Percentiles rank a stretch among this genome's conserved stretches.
phyloP scores from a whole-genome alignment of 2,329 filamentous ascomycete species.

The Bipolaris bicolor region DNA sequence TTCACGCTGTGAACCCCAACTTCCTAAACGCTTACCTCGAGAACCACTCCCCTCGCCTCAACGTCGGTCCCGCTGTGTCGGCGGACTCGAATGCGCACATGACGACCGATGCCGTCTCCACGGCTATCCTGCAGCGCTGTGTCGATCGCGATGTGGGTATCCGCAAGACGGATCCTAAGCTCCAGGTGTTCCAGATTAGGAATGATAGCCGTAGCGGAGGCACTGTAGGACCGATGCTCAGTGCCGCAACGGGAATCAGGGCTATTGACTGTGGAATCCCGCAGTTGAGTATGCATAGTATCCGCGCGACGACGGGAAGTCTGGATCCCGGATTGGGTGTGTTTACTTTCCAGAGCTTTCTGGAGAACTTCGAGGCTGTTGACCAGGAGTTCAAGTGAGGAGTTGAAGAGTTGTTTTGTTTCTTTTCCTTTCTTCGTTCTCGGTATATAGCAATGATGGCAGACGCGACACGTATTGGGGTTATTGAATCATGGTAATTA shows the following conservation, averaged over 20 bases:
- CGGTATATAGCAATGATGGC: not conserved
- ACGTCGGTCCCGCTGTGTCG: constrained; percentile 81
- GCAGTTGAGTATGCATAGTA: constrained; percentile 92
- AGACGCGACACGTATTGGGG: not conserved
- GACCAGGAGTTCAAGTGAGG: constrained; percentile 73
- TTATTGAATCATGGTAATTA: not conserved
- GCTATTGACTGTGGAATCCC: constrained; percentile 88
- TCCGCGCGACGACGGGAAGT: constrained; percentile 84
- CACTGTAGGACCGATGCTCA: constrained; percentile 93
- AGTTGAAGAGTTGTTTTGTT: not conserved
- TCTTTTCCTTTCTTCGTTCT: not conserved
- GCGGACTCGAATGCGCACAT: constrained; percentile 92
- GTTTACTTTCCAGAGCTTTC: constrained; percentile 86
- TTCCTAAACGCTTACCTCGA: constrained; percentile 84
- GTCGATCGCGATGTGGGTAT: constrained; percentile 66
- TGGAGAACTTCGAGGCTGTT: constrained; percentile 83
- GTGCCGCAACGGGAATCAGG: constrained; percentile 77
- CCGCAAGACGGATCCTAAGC: constrained; percentile 55
- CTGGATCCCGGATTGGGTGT: constrained; percentile 88
- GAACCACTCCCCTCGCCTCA: constrained; percentile 84
- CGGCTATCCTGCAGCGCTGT: constrained; percentile 77
- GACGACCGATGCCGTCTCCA: constrained; percentile 89
- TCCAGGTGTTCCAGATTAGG: constrained; percentile 92
- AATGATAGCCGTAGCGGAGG: constrained; percentile 90
- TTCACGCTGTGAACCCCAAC: constrained; percentile 93